phyloP scores from a whole-genome alignment of 2,329 filamentous ascomycete species.

The Mariannaea elegans region DNA sequence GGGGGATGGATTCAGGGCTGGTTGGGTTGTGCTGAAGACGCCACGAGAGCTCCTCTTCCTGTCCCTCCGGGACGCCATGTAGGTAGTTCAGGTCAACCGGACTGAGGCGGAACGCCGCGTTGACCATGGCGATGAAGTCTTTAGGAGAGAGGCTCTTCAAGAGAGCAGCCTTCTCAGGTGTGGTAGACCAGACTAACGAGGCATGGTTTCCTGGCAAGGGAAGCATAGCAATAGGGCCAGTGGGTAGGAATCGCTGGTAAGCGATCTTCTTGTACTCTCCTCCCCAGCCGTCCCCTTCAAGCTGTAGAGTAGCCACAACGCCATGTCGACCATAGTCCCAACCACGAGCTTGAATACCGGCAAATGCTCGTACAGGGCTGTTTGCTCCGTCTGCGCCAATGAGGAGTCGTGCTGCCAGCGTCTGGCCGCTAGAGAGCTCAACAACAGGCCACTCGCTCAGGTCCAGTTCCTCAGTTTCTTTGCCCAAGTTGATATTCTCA shows the following conservation, averaged over 20 bases:
- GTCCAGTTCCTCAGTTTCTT: constrained; percentile 74
- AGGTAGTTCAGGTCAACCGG: constrained; percentile 85
- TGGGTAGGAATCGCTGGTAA: constrained; percentile 94
- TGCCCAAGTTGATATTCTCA: constrained; percentile 79
- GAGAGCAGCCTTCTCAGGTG: constrained; percentile 77
- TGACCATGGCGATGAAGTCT: constrained; percentile 88
- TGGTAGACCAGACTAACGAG: constrained; percentile 95
- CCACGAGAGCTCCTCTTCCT: constrained; percentile 86
- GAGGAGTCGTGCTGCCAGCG: constrained; percentile 82
- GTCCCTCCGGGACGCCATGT: constrained; percentile 68
- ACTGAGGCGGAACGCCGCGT: constrained; percentile 87
- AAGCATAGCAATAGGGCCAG: constrained; percentile 89
- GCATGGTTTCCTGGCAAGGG: constrained; percentile 85
- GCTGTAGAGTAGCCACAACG: constrained; percentile 85
- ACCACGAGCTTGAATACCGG: constrained; percentile 83
- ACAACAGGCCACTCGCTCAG: constrained; percentile 89
- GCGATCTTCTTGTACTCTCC: constrained; percentile 73
- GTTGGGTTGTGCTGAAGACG: constrained; percentile 75
- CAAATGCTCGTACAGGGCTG: constrained; percentile 90
- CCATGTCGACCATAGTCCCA: constrained; percentile 96
- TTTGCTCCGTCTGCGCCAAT: constrained; percentile 96
- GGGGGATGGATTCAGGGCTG: constrained; percentile 66
- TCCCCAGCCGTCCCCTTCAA: constrained; percentile 69
- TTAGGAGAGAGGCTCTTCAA: constrained; percentile 77
- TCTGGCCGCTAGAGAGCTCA: constrained; percentile 71